phyloP scores from a whole-genome alignment of 768 basidiomycete genomes.

The Tricholomella constricta region DNA sequence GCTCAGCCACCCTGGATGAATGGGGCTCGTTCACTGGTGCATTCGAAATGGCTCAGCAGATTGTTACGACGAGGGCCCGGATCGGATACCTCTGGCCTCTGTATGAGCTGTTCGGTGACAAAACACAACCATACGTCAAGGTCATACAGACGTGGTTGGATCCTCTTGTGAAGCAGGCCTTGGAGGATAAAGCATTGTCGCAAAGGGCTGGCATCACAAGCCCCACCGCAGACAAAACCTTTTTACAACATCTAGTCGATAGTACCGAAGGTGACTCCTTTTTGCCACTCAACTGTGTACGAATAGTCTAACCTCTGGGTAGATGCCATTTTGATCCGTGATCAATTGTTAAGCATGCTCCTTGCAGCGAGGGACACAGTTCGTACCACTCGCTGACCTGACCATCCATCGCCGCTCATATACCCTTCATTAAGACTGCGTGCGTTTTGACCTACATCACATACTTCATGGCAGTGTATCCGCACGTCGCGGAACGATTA shows the following conservation, averaged over 20 bases:
- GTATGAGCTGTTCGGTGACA: conserved; percentile 59
- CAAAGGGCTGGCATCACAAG: conserved; percentile 39
- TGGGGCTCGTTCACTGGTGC: conserved; percentile 66
- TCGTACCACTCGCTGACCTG: conserved; percentile 20
- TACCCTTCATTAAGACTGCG: conserved; percentile 51
- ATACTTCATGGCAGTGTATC: conserved; percentile 70
- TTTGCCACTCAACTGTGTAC: neutral
- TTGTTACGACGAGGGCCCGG: conserved; percentile 48
- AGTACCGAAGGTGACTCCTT: conserved; percentile 56
- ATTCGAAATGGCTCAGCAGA: conserved; percentile 59
- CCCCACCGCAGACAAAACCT: conserved; percentile 55
- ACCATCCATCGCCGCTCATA: neutral
- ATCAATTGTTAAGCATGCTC: conserved; percentile 77
- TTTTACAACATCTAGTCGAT: conserved; percentile 67
- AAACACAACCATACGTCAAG: conserved; percentile 45
- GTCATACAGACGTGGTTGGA: conserved; percentile 63
- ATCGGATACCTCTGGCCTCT: conserved; percentile 63
- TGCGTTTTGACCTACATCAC: conserved; percentile 67
- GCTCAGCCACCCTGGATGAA: conserved; percentile 56
- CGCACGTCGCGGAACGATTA: conserved; percentile 52
- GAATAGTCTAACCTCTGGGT: neutral
- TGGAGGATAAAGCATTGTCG: conserved; percentile 45
- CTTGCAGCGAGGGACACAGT: conserved; percentile 81
- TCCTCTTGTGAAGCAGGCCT: conserved; percentile 57
- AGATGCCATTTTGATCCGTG: conserved; percentile 71